Conservation (phyloP, 2,329 filamentous ascomycete species). For the Venturia effusa region DNA sequence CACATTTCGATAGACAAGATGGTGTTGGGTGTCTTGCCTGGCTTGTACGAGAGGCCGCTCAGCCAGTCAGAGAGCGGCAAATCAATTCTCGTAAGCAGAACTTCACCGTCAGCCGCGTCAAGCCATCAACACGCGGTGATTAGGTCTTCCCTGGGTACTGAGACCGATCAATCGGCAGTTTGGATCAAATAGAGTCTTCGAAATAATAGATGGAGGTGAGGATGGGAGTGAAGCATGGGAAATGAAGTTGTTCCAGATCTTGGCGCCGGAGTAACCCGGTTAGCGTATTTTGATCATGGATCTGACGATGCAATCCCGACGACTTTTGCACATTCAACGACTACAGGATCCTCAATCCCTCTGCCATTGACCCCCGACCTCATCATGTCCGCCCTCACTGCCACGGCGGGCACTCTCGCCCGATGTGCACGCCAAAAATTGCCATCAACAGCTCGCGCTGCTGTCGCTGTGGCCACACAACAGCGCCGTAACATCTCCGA, state of each 20-base stretch:
- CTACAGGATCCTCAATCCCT: not conserved
- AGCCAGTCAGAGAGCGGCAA: not conserved
- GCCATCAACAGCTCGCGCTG: constrained; percentile 29
- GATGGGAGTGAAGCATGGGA: not conserved
- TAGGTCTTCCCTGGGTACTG: not conserved
- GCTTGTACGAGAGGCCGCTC: not conserved
- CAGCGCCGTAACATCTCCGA: constrained; percentile 33
- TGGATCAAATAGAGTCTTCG: not conserved
- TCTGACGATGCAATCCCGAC: not conserved
- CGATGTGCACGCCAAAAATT: constrained; percentile 37
- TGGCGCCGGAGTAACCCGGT: not conserved
- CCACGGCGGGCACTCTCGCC: constrained; percentile 34
- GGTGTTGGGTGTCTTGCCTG: not conserved
- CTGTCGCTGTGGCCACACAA: constrained; percentile 28
- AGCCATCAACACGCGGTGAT: not conserved
- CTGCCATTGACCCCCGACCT: constrained; percentile 15
- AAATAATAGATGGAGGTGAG: not conserved
- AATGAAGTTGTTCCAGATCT: not conserved
- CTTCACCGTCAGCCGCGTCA: not conserved
- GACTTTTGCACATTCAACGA: constrained; percentile 5
- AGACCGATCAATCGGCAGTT: not conserved
- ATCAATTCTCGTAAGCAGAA: not conserved
- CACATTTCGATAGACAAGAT: not conserved
- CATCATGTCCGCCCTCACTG: constrained; percentile 38
- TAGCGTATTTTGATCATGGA: not conserved